phyloP scores from a whole-genome alignment of 116 monocot species.

The Thalassia testudinum region DNA sequence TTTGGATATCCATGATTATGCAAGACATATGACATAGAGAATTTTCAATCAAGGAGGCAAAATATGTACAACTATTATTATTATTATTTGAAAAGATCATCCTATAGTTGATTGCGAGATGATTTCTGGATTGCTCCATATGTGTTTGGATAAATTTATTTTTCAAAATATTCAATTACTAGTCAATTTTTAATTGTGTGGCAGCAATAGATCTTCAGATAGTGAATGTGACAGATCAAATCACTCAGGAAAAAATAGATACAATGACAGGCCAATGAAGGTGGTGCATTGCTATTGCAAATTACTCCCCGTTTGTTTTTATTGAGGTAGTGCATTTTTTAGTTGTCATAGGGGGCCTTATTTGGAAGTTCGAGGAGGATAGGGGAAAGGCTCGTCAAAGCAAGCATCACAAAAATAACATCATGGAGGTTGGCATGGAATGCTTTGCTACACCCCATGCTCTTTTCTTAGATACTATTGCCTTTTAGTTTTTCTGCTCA shows the following conservation, averaged over 20 bases:
- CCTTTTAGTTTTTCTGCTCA: too few relatives aligned
- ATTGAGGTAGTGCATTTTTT: slow-evolving; percentile 1
- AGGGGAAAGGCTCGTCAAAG: slow-evolving; percentile 23
- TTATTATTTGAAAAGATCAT: too few relatives aligned
- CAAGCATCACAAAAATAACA: slow-evolving; percentile 27
- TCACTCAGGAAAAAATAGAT: slow-evolving; percentile 33
- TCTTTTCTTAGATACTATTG: too few relatives aligned
- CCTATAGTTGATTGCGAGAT: too few relatives aligned
- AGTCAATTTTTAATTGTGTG: background rate
- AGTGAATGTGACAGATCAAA: slow-evolving; percentile 30
- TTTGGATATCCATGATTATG: too few relatives aligned
- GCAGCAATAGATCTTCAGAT: slow-evolving; percentile 35
- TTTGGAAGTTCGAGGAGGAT: slow-evolving; percentile 35
- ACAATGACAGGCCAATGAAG: slow-evolving; percentile 41
- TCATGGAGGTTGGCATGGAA: slow-evolving; percentile 41
- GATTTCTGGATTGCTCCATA: too few relatives aligned
- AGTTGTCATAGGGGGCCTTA: background rate
- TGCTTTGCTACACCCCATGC: too few relatives aligned
- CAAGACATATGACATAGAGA: too few relatives aligned
- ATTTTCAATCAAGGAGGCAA: too few relatives aligned
- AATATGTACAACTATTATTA: too few relatives aligned
- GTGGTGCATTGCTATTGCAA: slow-evolving; percentile 2
- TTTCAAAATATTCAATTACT: background rate
- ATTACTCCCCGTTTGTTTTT: background rate
- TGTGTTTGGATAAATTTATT: too few relatives aligned